Conservation (phyloP, 805 yeast genomes). For the Kuraishia borneana region DNA sequence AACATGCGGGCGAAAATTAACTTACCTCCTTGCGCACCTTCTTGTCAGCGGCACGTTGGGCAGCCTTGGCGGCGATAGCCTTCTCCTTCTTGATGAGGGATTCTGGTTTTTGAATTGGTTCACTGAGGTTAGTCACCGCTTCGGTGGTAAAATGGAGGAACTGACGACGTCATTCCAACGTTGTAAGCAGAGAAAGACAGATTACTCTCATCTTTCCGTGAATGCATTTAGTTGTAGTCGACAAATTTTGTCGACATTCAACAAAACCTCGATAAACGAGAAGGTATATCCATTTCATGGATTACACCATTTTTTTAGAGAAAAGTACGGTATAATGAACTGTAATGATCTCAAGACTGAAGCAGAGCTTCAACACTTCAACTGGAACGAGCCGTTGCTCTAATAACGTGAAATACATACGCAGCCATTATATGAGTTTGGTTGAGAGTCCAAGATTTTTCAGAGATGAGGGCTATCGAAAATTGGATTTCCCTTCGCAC, state of each 20-base stretch:
- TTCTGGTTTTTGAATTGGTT: constrained; percentile 60
- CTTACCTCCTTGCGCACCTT: constrained; percentile 74
- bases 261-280: constrained; percentile 15
- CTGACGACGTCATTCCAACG: background rate
- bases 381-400: too few relatives aligned
- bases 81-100: constrained; percentile 74
- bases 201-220: constrained; percentile 19
- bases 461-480: too few relatives aligned
- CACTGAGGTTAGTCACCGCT: background rate
- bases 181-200: constrained; percentile 1
- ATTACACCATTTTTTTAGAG: constrained; percentile 14
- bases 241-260: constrained; percentile 4
- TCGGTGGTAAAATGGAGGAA: background rate
- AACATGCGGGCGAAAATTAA: too few relatives aligned
- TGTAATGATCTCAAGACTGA: constrained; percentile 23
- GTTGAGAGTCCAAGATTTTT: too few relatives aligned
- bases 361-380: too few relatives aligned
- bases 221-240: constrained; percentile 17
- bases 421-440: too few relatives aligned
- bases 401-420: too few relatives aligned
- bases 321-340: constrained; percentile 17
- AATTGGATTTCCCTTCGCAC: too few relatives aligned
- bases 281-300: constrained; percentile 10
- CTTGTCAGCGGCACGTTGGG: constrained; percentile 72
- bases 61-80: constrained; percentile 68